phyloP scores from a whole-genome alignment of 2,329 filamentous ascomycete genomes.

The Colletotrichum neosansevieriae region DNA sequence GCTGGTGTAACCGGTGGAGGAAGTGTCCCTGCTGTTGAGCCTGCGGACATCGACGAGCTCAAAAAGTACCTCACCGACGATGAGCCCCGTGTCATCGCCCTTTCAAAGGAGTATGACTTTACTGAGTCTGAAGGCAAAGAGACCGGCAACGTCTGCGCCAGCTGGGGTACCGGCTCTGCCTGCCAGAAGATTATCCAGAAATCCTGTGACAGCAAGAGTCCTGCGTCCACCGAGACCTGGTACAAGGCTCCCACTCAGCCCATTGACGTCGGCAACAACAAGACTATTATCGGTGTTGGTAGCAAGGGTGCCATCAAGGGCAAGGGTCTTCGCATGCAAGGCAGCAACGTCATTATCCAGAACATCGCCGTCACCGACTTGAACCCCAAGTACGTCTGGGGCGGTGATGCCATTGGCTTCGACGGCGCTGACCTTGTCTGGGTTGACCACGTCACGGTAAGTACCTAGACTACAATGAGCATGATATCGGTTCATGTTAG shows the following conservation, averaged over 20 bases:
- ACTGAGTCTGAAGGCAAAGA: conserved; percentile 44
- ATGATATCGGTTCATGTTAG: too few species aligned
- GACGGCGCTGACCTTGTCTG: conserved; percentile 32
- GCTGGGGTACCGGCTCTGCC: conserved; percentile 40
- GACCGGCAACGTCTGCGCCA: conserved; percentile 46
- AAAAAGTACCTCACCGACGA: conserved; percentile 41
- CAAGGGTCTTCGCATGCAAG: conserved; percentile 33
- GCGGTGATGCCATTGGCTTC: conserved; percentile 34
- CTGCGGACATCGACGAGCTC: conserved; percentile 59
- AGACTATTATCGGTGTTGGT: conserved; percentile 35
- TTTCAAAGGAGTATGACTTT: conserved; percentile 47
- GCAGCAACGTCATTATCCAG: conserved; percentile 37
- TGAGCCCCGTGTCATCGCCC: conserved; percentile 43
- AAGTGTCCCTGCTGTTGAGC: conserved; percentile 55
- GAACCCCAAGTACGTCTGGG: conserved; percentile 37
- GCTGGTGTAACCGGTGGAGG: conserved; percentile 64
- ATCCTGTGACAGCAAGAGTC: conserved; percentile 7
- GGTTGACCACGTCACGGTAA: conserved; percentile 38
- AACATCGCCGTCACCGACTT: conserved; percentile 33
- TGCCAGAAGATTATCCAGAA: conserved; percentile 43
- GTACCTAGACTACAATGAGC: not conserved
- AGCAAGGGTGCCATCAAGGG: conserved; percentile 32
- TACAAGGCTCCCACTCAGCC: conserved; percentile 34
- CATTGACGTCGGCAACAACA: conserved; percentile 33
- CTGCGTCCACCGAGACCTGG: conserved; percentile 21